Conservation (phyloP, 306 rosid genomes). For the Cucumis sativus region Cucumber_9930_V3 NC_026660.2:12566501-12567000, state of each 20-base stretch:
- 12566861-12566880: background rate
- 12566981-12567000: background rate
- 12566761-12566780: background rate
- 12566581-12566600: slow-evolving; percentile 32
- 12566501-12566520: background rate
- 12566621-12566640: background rate
- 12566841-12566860: background rate
- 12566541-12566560: slow-evolving; percentile 16
- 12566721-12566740: background rate
- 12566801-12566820: background rate
- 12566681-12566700: background rate
- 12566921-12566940: background rate
- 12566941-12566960: background rate
- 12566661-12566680: background rate
- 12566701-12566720: background rate
- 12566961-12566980: background rate
- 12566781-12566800: background rate
- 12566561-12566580: slow-evolving; percentile 18
- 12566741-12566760: background rate
- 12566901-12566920: background rate
- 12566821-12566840: background rate
- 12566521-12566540: background rate
- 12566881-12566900: background rate
- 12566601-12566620: slow-evolving; percentile 31
- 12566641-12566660: background rate